phyloP scores from a whole-genome alignment of 2,329 filamentous ascomycete genomes.

The Fusarium continuum region DNA sequence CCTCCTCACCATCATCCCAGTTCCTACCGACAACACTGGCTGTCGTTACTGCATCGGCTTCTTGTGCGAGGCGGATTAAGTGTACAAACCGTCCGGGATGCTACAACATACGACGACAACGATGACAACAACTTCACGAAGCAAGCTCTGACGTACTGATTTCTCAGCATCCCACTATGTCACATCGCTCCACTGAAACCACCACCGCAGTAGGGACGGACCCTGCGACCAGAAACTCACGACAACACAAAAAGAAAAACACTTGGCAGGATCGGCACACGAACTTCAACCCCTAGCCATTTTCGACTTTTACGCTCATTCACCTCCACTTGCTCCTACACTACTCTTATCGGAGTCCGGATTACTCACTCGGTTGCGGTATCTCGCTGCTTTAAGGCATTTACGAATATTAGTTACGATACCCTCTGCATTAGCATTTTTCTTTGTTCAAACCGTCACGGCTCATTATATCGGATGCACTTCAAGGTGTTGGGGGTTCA shows the following conservation, averaged over 20 bases:
- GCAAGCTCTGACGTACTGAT: not conserved
- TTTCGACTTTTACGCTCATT: too few relatives aligned
- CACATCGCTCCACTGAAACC: not conserved
- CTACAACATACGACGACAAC: not conserved
- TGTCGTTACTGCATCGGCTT: conserved; percentile 83
- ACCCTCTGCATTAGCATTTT: conserved; percentile 23
- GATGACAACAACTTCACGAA: not conserved
- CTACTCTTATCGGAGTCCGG: not conserved
- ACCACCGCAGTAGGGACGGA: not conserved
- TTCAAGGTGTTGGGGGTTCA: conserved; percentile 35
- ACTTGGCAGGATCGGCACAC: not conserved
- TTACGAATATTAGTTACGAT: conserved; percentile 35
- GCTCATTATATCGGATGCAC: conserved; percentile 16
- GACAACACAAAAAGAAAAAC: not conserved
- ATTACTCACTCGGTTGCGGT: conserved; percentile 3
- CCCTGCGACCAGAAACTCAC: not conserved
- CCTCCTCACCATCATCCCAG: conserved; percentile 83
- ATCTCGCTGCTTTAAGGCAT: conserved; percentile 29
- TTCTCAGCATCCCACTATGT: not conserved
- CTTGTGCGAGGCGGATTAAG: conserved; percentile 70
- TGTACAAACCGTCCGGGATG: not conserved
- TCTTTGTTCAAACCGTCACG: not conserved
- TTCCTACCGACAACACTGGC: conserved; percentile 71
- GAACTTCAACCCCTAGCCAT: not conserved
- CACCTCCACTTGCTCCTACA: too few relatives aligned